phyloP scores from a whole-genome alignment of 2,329 filamentous ascomycete genomes.

The Rutstroemia sp. region DNA sequence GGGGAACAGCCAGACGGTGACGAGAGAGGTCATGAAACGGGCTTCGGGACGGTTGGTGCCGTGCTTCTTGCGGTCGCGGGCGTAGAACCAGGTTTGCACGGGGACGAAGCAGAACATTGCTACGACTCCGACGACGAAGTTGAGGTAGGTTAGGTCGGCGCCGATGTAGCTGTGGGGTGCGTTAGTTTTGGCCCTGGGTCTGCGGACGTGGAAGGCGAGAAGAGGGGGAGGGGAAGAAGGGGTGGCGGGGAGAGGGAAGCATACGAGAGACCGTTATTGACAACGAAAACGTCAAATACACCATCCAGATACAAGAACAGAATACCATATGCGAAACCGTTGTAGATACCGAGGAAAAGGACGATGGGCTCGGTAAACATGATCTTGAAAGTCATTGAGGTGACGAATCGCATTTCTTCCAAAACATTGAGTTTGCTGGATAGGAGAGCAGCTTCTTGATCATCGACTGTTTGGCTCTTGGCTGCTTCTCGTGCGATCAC shows the following conservation, averaged over 20 bases:
- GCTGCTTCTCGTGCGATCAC: slow-evolving; percentile 32
- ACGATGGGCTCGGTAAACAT: slow-evolving; percentile 38
- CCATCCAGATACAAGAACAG: slow-evolving; percentile 37
- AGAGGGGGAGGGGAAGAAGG: no score
- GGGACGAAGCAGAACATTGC: slow-evolving; percentile 36
- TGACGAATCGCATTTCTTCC: slow-evolving; percentile 34
- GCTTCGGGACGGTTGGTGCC: slow-evolving; percentile 34
- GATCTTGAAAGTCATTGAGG: slow-evolving; percentile 36
- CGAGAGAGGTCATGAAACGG: slow-evolving; percentile 34
- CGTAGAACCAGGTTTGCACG: slow-evolving; percentile 36
- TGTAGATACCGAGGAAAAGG: slow-evolving; percentile 34
- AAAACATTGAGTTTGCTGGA: slow-evolving; percentile 32
- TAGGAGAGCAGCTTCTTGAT: slow-evolving; percentile 28
- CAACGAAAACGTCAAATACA: slow-evolving; percentile 36
- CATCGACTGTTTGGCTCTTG: slow-evolving; percentile 27
- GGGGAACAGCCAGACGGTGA: slow-evolving; percentile 37
- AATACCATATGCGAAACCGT: slow-evolving; percentile 37
- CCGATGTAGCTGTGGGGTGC: slow-evolving; percentile 24
- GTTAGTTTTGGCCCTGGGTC: no score
- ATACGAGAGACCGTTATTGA: slow-evolving; percentile 33
- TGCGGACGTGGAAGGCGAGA: no score
- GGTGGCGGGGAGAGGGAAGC: no score
- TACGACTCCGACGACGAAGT: slow-evolving; percentile 36
- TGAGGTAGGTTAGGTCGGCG: slow-evolving; percentile 36
- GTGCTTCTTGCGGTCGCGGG: slow-evolving; percentile 31